A percentile compares a stretch with the other conserved stretches of the same genome.
Conservation (phyloP, 805 yeast species). For the Zygosaccharomyces lentus region DNA sequence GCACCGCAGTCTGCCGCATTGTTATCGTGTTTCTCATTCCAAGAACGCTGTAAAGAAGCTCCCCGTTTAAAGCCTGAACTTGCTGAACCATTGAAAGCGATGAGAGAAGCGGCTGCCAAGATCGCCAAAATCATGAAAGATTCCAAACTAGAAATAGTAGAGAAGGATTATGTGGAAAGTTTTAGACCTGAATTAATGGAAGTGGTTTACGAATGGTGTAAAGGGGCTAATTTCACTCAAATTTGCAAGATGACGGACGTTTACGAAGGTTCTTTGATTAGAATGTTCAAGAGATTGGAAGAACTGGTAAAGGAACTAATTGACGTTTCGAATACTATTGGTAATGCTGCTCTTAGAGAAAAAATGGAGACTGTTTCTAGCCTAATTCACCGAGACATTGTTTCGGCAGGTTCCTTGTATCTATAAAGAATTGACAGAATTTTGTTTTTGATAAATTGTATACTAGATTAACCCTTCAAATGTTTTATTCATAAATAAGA, state of each 20-base stretch:
- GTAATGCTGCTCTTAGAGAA: conserved; percentile 77
- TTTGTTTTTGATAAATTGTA: not conserved
- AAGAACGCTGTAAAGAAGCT: conserved; percentile 86
- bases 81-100: conserved; percentile 82
- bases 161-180: conserved; percentile 86
- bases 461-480: not conserved
- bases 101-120: conserved; percentile 87
- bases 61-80: conserved; percentile 84
- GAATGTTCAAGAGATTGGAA: conserved; percentile 92
- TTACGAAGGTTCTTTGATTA: conserved; percentile 91
- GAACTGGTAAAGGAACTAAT: conserved; percentile 88
- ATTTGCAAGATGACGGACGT: conserved; percentile 99
- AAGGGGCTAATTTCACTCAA: conserved; percentile 92
- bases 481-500: conserved; percentile 6
- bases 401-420: conserved; percentile 93
- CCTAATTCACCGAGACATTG: conserved; percentile 91
- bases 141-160: conserved; percentile 83
- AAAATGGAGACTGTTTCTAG: conserved; percentile 86
- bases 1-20: conserved; percentile 92
- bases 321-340: conserved; percentile 90
- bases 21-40: conserved; percentile 92
- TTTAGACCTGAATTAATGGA: conserved; percentile 96
- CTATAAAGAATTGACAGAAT: conserved; percentile 27
- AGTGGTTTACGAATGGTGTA: conserved; percentile 94
- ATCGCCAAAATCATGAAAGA: conserved; percentile 88